Percentiles rank a stretch among this genome's conserved stretches.
Conservation (phyloP, 257 asterid species). For the Apocynum venetum region DNA sequence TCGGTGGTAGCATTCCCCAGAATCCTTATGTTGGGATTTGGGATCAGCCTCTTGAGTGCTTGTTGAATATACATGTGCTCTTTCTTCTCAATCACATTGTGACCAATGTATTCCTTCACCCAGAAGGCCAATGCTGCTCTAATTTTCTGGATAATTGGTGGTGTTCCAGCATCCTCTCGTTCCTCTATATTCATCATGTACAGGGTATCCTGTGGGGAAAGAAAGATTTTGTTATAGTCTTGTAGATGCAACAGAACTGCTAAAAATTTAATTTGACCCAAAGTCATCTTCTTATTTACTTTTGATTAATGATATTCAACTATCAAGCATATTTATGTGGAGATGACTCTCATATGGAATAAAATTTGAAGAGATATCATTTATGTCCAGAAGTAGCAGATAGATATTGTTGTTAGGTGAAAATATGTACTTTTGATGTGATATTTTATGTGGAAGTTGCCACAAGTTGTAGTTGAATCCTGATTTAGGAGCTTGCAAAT, state of each 20-base stretch:
- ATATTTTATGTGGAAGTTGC: too few species aligned
- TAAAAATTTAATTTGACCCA: not conserved
- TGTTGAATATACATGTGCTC: constrained; percentile 37
- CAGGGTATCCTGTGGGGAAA: constrained; percentile 45
- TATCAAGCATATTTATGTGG: not conserved
- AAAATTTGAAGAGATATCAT: too few species aligned
- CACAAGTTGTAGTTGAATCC: too few species aligned
- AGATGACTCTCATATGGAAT: not conserved
- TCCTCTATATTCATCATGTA: constrained; percentile 53
- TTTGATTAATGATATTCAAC: too few species aligned
- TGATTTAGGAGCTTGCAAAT: too few species aligned
- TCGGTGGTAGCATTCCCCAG: constrained; percentile 45
- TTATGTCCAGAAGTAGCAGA: too few species aligned
- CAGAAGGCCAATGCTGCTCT: constrained; percentile 65
- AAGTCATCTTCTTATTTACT: not conserved
- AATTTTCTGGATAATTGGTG: constrained; percentile 53
- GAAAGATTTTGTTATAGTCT: not conserved
- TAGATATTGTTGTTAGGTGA: too few species aligned
- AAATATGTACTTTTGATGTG: too few species aligned
- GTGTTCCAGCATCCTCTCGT: constrained; percentile 82
- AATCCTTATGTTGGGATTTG: constrained; percentile 34
- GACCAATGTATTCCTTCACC: constrained; percentile 57
- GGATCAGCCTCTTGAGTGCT: constrained; percentile 42
- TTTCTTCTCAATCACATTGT: constrained; percentile 24
- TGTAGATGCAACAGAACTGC: not conserved